Percentiles rank a stretch among this genome's conserved stretches.
Conservation (phyloP, 164 flowering plant genomes). For the Vitis amurensis region DNA sequence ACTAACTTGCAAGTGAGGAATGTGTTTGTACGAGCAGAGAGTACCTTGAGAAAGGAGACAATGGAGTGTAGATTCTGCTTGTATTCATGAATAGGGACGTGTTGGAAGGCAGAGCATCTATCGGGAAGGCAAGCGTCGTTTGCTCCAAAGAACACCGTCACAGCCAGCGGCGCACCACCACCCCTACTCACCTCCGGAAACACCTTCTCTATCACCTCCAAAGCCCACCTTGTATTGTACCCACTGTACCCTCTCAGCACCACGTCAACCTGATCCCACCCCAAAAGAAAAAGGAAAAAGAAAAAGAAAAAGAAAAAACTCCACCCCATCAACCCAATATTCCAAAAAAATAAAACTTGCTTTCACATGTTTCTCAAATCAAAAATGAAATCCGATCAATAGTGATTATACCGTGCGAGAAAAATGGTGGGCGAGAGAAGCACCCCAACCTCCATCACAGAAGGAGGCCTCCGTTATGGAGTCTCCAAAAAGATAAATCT, state of each 20-base stretch:
- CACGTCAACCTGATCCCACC: conserved; percentile 54
- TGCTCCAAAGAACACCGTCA: conserved; percentile 85
- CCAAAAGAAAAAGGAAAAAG: neutral
- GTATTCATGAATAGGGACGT: conserved; percentile 76
- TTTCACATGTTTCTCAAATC: neutral
- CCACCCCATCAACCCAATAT: neutral
- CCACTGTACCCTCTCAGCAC: conserved; percentile 85
- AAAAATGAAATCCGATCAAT: neutral
- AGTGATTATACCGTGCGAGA: conserved; percentile 48
- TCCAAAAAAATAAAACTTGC: neutral
- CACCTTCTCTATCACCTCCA: conserved; percentile 44
- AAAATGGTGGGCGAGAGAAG: conserved; percentile 66
- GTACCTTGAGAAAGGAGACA: conserved; percentile 57
- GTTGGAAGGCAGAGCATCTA: conserved; percentile 58
- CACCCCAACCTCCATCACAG: conserved; percentile 71
- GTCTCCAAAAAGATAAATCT: conserved; percentile 80
- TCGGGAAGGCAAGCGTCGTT: conserved; percentile 80
- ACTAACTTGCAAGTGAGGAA: neutral
- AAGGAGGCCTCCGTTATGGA: conserved; percentile 85
- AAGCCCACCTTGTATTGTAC: conserved; percentile 85
- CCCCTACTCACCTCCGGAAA: conserved; percentile 32
- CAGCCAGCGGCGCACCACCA: conserved; percentile 44
- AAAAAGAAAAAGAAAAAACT: neutral
- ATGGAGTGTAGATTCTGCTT: conserved; percentile 61
- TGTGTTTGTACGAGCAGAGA: neutral